Base-by-base conservation (phyloP, 1,139 yeast genomes). In the Fermentozyma sake region DNA sequence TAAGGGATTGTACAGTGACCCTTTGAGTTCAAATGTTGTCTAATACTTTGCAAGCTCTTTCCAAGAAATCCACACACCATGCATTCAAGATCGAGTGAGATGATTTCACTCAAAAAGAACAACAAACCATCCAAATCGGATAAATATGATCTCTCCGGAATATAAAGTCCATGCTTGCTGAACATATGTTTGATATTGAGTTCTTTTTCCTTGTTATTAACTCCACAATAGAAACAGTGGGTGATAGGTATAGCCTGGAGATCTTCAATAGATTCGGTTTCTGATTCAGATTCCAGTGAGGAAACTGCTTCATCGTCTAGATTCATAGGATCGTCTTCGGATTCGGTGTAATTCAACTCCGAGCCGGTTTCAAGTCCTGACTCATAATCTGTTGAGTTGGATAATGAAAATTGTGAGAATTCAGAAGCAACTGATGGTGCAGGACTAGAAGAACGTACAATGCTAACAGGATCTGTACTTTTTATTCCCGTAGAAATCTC, bases 351-450 rank as follows among this genome's bases (percentile, higher is more conserved):
- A 24, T 65, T 67, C 26, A 66, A 50, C 32, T 74, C 82, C 2
- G 78, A 70, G 1, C 64, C 69, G 1, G 76, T 67, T 28, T 68
- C 76, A 12, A 48, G 44, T 13, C 42, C 50, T 26, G 67, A 66
- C 20, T 65, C 73, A 20, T 51, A 45, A 32, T 64, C 69, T 35
- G 34, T 30, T 5, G 81, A 68, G 7, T 76, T 80, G 9, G 84
- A 86, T 15, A 81, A 57, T 1, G 89, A 78, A 42, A 83, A 72
- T 28, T 73, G 70, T 0, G 93, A 80, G 18, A 76, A 57, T 20
- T 70, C 73, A 2, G 85, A 76, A 0, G 64, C 60, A 4, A 72
- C 65, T 4, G 82, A 73, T 5, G 58, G 56, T 0, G 73, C 67
- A 2, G 83, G 81, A 39, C 84, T 74, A 10, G 46, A 37, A 3